Evolutionary conservation across 1,284 basidiomycete genomes (phyloP), one percentile per base, ranked within the genome.

Genomic region (Rhodofomes roseus): DNA sequence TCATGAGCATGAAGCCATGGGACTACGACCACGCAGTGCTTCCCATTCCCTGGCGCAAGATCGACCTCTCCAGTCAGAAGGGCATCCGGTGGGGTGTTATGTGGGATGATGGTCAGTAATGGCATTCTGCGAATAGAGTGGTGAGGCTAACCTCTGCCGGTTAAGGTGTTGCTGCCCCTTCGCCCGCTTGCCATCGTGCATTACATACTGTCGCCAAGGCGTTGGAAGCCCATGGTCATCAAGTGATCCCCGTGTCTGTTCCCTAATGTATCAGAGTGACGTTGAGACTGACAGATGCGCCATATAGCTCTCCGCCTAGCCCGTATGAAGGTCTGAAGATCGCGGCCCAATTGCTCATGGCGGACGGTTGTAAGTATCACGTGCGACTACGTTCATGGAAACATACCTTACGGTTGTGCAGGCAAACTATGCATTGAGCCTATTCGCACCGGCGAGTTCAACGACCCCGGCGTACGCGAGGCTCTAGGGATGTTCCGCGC

Each of bases 1-100:
- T 91, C 22, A 73, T 89, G 57, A 73, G 76, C 44, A 84, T 81
- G 82, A 75, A 76, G 60, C 86, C 79, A 25, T 89, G 83, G 85
- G 75, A 75, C 27, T 86, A 86, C 64, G 84, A 86, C 70, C 77
- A 79, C 62, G 77, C 79, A n/a, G 85, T 85, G 22, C 69, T 80
- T 4, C 80, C 81, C 5, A 76, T 88, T 40, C 84, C 85, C 2
- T 89, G 81, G 79, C 73, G 81, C 58, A 73, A 78, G 23, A 75
- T 84, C 18, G 70, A 80, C 56, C 64, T 86, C 1, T 63, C 73
- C 14, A 60, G 54, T 6, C 66, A 63, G 34, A 69, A 68, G 59
- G 76, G 78, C 61, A 68, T 79, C 14, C 80, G 76, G 56, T 82
- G 81, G 76, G 84, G 82, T 22, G 78, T 85, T 2, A 76, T 86